Conservation (phyloP, 2,329 filamentous ascomycete genomes). For the Aspergillus fructus region DNA sequence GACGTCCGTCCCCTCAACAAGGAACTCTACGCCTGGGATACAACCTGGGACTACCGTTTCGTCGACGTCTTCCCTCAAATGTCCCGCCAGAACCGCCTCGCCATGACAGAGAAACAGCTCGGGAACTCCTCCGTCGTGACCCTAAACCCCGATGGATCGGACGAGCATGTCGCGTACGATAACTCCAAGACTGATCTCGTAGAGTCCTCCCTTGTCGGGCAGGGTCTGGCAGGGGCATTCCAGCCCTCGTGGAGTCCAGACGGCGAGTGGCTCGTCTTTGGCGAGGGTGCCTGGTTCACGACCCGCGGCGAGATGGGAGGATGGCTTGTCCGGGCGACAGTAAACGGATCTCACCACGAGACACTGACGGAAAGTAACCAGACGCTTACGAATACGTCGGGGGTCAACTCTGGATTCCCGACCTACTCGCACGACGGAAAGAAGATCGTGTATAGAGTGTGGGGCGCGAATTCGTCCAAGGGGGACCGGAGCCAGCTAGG, state of each 20-base stretch:
- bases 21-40: constrained; percentile 41
- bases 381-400: constrained; percentile 14
- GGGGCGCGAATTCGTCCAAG: constrained; percentile 20
- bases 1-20: constrained; percentile 35
- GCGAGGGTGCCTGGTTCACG: constrained; percentile 44
- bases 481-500: constrained; percentile 24
- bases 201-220: constrained; percentile 19
- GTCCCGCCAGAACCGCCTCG: constrained; percentile 26
- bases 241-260: constrained; percentile 43
- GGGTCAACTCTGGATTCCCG: constrained; percentile 43
- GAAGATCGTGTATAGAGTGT: constrained; percentile 39
- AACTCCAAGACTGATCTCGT: constrained; percentile 12
- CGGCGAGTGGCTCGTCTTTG: constrained; percentile 39
- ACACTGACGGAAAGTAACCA: constrained; percentile 33
- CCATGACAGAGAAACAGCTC: constrained; percentile 42
- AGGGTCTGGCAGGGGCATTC: constrained; percentile 40
- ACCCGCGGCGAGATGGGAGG: constrained; percentile 26
- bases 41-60: constrained; percentile 45
- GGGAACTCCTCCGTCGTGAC: constrained; percentile 41
- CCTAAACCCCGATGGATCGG: constrained; percentile 28
- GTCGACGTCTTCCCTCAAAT: constrained; percentile 45
- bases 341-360: constrained; percentile 27
- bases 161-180: constrained; percentile 30
- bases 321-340: constrained; percentile 23
- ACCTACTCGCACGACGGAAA: constrained; percentile 39